phyloP scores from a whole-genome alignment of 441 rosid genomes.

The Populus tomentosa region DNA sequence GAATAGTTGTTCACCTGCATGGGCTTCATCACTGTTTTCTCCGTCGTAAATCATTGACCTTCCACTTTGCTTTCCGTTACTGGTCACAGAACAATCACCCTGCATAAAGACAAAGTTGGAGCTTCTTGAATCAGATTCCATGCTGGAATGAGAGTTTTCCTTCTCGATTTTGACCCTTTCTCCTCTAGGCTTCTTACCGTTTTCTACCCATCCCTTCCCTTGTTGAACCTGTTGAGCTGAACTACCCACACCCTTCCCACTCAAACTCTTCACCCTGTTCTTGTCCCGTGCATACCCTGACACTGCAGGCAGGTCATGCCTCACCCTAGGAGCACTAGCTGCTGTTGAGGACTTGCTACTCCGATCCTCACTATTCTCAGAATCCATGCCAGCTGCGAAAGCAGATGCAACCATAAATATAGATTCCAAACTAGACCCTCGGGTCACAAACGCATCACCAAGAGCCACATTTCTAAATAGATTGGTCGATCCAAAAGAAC shows the following conservation, averaged over 20 bases:
- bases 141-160: slow-evolving; percentile 80
- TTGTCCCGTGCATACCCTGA: slow-evolving; percentile 40
- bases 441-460: slow-evolving; percentile 32
- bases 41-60: slow-evolving; percentile 43
- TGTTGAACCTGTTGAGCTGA: slow-evolving; percentile 39
- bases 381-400: slow-evolving; percentile 47
- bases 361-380: slow-evolving; percentile 68
- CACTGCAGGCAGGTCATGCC: slow-evolving; percentile 35
- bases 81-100: slow-evolving; percentile 45
- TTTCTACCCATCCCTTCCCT: slow-evolving; percentile 48
- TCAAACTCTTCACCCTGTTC: slow-evolving; percentile 38
- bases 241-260: slow-evolving; percentile 41
- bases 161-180: slow-evolving; percentile 76
- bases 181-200: slow-evolving; percentile 70
- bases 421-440: slow-evolving; percentile 40
- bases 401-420: slow-evolving; percentile 47
- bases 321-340: slow-evolving; percentile 57
- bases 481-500: slow-evolving; percentile 36
- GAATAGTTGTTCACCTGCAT: slow-evolving; percentile 33
- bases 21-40: slow-evolving; percentile 53
- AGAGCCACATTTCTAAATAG: slow-evolving; percentile 22
- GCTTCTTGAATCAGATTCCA: slow-evolving; percentile 87
- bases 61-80: slow-evolving; percentile 50
- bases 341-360: slow-evolving; percentile 84
- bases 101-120: slow-evolving; percentile 75